A percentile compares a stretch with the other conserved stretches of the same genome.
phyloP scores from a whole-genome alignment of 2,329 filamentous ascomycete genomes.

The Tolypocladium sp. region DNA sequence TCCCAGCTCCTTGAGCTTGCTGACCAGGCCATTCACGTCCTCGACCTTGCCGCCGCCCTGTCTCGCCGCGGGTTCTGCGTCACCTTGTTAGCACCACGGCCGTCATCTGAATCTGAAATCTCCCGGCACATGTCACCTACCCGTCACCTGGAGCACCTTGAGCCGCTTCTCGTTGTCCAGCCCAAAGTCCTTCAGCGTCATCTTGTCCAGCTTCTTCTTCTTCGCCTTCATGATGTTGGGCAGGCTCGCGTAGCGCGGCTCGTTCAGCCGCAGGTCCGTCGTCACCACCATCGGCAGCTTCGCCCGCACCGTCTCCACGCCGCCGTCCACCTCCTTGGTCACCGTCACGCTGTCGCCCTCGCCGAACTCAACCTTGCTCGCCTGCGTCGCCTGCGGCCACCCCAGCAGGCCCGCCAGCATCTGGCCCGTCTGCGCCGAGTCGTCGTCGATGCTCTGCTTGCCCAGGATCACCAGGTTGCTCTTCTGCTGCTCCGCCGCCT shows the following conservation, averaged over 20 bases:
- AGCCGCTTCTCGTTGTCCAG: slow-evolving; percentile 66
- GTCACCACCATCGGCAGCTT: slow-evolving; percentile 91
- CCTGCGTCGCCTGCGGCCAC: slow-evolving; percentile 94
- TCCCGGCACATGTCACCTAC: slow-evolving; percentile 36
- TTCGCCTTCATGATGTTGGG: slow-evolving; percentile 99
- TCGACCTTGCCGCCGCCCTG: slow-evolving; percentile 96
- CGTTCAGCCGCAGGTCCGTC: slow-evolving; percentile 87
- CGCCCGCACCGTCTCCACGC: slow-evolving; percentile 78
- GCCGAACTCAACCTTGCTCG: slow-evolving; percentile 71
- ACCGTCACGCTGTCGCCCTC: slow-evolving; percentile 65
- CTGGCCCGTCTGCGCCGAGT: slow-evolving; percentile 90
- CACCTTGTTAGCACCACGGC: not conserved
- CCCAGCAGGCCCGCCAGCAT: slow-evolving; percentile 90
- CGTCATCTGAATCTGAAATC: not conserved
- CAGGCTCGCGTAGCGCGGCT: slow-evolving; percentile 88
- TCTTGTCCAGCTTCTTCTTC: slow-evolving; percentile 98
- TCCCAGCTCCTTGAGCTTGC: slow-evolving; percentile 91
- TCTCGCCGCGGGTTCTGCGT: slow-evolving; percentile 69
- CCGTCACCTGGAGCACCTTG: slow-evolving; percentile 82
- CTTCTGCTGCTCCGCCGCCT: slow-evolving; percentile 73
- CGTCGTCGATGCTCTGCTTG: slow-evolving; percentile 98
- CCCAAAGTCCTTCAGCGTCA: slow-evolving; percentile 73
- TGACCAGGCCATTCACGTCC: slow-evolving; percentile 88
- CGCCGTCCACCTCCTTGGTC: slow-evolving; percentile 88
- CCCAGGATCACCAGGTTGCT: slow-evolving; percentile 89